phyloP scores from a whole-genome alignment of 805 yeast genomes.

The Yamadazyma takamatsuzukensis region DNA sequence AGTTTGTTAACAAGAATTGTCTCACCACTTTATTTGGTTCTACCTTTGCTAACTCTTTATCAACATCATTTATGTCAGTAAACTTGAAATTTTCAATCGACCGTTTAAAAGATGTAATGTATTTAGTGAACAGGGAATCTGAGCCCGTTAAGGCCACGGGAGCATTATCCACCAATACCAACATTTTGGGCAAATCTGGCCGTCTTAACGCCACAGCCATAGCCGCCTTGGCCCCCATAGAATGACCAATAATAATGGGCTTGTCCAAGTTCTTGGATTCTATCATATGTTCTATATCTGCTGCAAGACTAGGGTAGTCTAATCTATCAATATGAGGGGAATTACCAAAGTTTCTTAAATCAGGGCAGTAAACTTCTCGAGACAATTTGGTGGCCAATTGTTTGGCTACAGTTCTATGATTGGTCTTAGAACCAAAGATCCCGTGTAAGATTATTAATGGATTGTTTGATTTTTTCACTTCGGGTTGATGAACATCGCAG shows the following conservation, averaged over 20 bases:
- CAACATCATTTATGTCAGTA: slow-evolving; percentile 62
- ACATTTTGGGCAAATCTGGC: slow-evolving; percentile 56
- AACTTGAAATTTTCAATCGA: slow-evolving; percentile 49
- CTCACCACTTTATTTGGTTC: slow-evolving; percentile 61
- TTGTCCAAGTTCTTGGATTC: slow-evolving; percentile 25
- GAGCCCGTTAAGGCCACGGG: slow-evolving; percentile 63
- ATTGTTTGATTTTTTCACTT: slow-evolving; percentile 26
- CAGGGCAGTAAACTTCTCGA: slow-evolving; percentile 66
- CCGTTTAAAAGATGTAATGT: slow-evolving; percentile 58
- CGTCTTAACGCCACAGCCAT: slow-evolving; percentile 78
- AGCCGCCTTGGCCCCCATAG: slow-evolving; percentile 93
- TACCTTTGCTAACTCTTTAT: slow-evolving; percentile 54
- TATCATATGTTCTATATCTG: slow-evolving; percentile 79
- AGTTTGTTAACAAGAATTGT: slow-evolving; percentile 74
- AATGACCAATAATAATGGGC: slow-evolving; percentile 73
- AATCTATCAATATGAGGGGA: slow-evolving; percentile 74
- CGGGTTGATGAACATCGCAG: slow-evolving; percentile 46
- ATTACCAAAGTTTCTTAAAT: slow-evolving; percentile 88
- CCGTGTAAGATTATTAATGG: slow-evolving; percentile 87
- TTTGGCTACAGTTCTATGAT: slow-evolving; percentile 76
- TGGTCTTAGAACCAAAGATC: slow-evolving; percentile 77
- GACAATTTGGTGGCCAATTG: slow-evolving; percentile 44
- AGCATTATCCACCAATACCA: slow-evolving; percentile 85
- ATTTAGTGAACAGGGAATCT: slow-evolving; percentile 57
- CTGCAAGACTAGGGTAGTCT: slow-evolving; percentile 77